phyloP scores from a whole-genome alignment of 2,329 filamentous ascomycete species.

The Daldinia eschscholtzii region DNA sequence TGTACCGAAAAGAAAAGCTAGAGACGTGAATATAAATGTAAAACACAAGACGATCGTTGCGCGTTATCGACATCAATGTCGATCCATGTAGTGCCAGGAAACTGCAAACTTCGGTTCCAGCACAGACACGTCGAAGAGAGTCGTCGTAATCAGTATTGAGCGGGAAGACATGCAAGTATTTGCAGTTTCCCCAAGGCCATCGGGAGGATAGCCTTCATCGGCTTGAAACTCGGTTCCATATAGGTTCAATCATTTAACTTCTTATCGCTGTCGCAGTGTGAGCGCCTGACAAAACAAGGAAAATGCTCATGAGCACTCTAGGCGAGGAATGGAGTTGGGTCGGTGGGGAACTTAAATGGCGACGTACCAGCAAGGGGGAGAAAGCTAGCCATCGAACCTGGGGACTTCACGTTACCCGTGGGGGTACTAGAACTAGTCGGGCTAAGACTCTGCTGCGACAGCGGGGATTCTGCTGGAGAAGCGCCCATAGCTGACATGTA shows the following conservation, averaged over 20 bases:
- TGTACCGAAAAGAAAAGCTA: constrained; percentile 29
- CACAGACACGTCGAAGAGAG: background rate
- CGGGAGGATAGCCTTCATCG: background rate
- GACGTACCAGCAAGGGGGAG: constrained; percentile 60
- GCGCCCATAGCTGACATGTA: constrained; percentile 50
- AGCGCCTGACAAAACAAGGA: constrained; percentile 62
- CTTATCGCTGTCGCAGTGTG: constrained; percentile 65
- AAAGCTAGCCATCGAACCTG: constrained; percentile 61
- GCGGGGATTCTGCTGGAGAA: constrained; percentile 54
- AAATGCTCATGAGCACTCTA: constrained; percentile 62
- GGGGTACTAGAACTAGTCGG: constrained; percentile 53
- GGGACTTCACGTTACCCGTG: constrained; percentile 58
- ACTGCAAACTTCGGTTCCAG: constrained; percentile 1
- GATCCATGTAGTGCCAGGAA: constrained; percentile 8
- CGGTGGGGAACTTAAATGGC: constrained; percentile 38
- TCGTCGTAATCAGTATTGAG: constrained; percentile 1
- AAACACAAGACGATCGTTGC: constrained; percentile 24
- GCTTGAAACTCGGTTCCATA: background rate
- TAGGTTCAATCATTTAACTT: constrained; percentile 48
- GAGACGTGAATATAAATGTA: constrained; percentile 19
- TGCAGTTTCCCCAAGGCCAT: too few relatives aligned
- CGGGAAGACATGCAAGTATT: background rate
- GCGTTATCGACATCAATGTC: constrained; percentile 20
- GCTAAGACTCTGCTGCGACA: constrained; percentile 50
- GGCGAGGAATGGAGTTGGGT: constrained; percentile 48